phyloP scores from a whole-genome alignment of 495 filamentous ascomycete genomes.

The Penicillium waksmanii region DNA sequence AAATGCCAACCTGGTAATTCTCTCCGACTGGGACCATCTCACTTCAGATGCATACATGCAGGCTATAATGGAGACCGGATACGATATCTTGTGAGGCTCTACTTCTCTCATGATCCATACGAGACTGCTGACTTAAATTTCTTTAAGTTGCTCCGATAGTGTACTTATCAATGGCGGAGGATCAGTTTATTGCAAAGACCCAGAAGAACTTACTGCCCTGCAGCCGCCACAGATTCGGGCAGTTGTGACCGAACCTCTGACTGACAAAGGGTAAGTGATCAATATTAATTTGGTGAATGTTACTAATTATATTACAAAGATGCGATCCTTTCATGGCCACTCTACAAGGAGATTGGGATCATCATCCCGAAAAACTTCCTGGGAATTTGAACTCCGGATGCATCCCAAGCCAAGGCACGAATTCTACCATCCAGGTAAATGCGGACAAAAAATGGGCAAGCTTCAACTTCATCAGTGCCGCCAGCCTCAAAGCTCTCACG shows the following conservation, averaged over 20 bases:
- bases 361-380: constrained; percentile 39
- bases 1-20: constrained; percentile 41
- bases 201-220: constrained; percentile 35
- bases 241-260: constrained; percentile 35
- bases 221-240: constrained; percentile 27
- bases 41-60: constrained; percentile 45
- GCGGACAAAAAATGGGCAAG: constrained; percentile 44
- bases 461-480: constrained; percentile 51
- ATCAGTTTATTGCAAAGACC: constrained; percentile 46
- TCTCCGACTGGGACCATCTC: constrained; percentile 59
- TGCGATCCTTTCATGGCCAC: constrained; percentile 30
- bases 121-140: not conserved
- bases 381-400: constrained; percentile 38
- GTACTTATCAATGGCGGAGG: constrained; percentile 60
- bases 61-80: constrained; percentile 35
- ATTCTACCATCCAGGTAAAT: constrained; percentile 40
- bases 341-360: constrained; percentile 25
- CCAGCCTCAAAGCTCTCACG: constrained; percentile 36
- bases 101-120: not conserved
- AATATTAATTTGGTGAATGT: not conserved
- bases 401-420: constrained; percentile 34
- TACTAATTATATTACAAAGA: not conserved
- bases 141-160: constrained; percentile 45
- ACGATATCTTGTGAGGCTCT: constrained; percentile 42
- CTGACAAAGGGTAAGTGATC: constrained; percentile 48